Evolutionary conservation across 2,329 filamentous ascomycete genomes (phyloP).

Genomic region (Ophiostoma piceae): DNA sequence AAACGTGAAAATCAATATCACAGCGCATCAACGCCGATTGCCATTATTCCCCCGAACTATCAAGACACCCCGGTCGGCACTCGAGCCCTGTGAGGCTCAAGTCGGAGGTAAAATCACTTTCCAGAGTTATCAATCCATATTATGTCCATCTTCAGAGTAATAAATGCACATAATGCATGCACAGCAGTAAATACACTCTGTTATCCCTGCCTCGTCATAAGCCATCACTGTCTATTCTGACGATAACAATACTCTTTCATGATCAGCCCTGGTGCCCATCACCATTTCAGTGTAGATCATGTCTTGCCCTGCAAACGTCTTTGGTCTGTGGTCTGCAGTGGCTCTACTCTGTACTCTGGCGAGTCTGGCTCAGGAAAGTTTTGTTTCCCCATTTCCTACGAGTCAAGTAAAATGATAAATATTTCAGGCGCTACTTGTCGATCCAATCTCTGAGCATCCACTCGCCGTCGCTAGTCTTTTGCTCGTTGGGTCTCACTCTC

Average conservation of each 20-base stretch:
- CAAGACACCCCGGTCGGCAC: not conserved
- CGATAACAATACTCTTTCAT: not conserved
- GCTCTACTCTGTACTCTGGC: too few relatives aligned
- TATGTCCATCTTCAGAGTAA: not conserved
- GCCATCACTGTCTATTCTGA: not conserved
- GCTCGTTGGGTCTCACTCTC: not conserved
- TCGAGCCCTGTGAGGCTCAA: slow-evolving; percentile 1
- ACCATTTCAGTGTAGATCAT: not conserved
- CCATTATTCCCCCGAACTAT: not conserved
- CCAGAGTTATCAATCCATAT: not conserved
- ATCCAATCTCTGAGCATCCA: slow-evolving; percentile 12
- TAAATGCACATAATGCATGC: not conserved
- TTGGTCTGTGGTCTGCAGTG: not conserved
- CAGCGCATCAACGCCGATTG: not conserved
- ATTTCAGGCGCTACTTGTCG: slow-evolving; percentile 8
- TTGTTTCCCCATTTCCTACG: not conserved
- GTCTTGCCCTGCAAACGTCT: not conserved
- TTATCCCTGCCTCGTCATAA: not conserved
- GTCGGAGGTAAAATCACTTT: not conserved
- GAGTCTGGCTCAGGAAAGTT: not conserved
- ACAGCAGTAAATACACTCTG: not conserved
- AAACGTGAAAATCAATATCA: not conserved
- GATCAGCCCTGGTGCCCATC: not conserved
- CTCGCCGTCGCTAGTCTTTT: not conserved
- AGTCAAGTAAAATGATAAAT: not conserved